These are phyloP conservation scores for Phialemoniopsis sp. DNA, from an alignment of 2,329 filamentous ascomycete genomes.

Conservation along the genomic window DNA sequence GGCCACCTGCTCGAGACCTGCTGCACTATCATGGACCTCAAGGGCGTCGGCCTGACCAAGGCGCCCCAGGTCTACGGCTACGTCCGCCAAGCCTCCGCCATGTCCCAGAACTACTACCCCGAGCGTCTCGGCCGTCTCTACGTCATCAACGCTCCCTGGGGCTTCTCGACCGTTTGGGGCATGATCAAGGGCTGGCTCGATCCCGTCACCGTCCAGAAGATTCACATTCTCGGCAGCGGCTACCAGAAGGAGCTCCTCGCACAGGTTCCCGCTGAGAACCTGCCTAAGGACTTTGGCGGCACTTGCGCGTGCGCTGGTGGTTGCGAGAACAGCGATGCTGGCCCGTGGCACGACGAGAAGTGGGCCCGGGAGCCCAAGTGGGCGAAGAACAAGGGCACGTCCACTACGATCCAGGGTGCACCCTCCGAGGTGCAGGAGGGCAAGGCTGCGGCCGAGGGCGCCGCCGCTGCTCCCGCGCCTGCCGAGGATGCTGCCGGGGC, in stretches of 20 bases:
- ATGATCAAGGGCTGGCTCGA: constrained; percentile 93
- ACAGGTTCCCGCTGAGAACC: constrained; percentile 85
- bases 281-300: constrained; percentile 84
- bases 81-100: constrained; percentile 75
- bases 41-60: constrained; percentile 83
- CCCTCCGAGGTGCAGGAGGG: constrained; percentile 24
- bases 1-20: constrained; percentile 92
- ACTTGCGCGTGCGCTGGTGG: constrained; percentile 76
- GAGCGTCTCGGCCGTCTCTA: constrained; percentile 95
- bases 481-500: constrained; percentile 8
- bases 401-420: constrained; percentile 26
- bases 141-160: constrained; percentile 97
- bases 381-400: constrained; percentile 41
- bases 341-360: constrained; percentile 78
- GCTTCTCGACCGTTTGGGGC: constrained; percentile 81
- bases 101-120: constrained; percentile 99
- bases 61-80: constrained; percentile 84
- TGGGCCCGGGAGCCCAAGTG: constrained; percentile 65
- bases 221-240: constrained; percentile 76
- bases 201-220: constrained; percentile 94
- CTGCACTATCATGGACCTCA: constrained; percentile 97
- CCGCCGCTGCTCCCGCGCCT: constrained; percentile 22
- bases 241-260: constrained; percentile 82
- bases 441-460: constrained; percentile 21
- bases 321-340: constrained; percentile 82